These are phyloP conservation scores for Diversispora epigaea DNA, from an alignment of 192 early-diverging fungal genomes.

Conservation along the genomic window DNA sequence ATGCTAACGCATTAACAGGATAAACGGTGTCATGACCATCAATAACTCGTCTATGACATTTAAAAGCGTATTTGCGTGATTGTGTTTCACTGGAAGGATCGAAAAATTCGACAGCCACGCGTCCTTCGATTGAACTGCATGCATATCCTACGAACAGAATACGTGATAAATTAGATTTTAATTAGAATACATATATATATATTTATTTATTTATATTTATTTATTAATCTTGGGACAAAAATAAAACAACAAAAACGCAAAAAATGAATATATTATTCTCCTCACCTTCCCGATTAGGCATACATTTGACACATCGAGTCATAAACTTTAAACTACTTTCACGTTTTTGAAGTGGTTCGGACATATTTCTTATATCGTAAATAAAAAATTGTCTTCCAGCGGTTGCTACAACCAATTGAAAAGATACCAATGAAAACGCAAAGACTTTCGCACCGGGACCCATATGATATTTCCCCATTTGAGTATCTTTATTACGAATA, in stretches of 20 bases:
- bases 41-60: conserved; percentile 84
- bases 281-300: conserved; percentile 78
- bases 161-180: background rate
- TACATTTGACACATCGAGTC: conserved; percentile 78
- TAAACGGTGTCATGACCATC: conserved; percentile 86
- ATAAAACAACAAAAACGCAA: background rate
- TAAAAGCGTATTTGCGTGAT: conserved; percentile 90
- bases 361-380: conserved; percentile 86
- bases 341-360: conserved; percentile 63
- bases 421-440: conserved; percentile 73
- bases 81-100: conserved; percentile 65
- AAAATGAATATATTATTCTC: conserved; percentile 3
- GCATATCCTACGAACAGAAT: conserved; percentile 67
- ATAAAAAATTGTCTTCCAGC: conserved; percentile 74
- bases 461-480: conserved; percentile 41
- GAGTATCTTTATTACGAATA: conserved; percentile 49
- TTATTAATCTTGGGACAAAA: too few relatives aligned
- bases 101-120: conserved; percentile 92
- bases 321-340: conserved; percentile 88
- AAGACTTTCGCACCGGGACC: conserved; percentile 74
- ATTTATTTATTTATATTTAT: too few relatives aligned
- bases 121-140: conserved; percentile 88
- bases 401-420: conserved; percentile 79
- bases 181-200: too few relatives aligned
- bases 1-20: conserved; percentile 91